Evolutionary conservation across 805 yeast species (phyloP).

Genomic region (Candida ponderosae): DNA sequence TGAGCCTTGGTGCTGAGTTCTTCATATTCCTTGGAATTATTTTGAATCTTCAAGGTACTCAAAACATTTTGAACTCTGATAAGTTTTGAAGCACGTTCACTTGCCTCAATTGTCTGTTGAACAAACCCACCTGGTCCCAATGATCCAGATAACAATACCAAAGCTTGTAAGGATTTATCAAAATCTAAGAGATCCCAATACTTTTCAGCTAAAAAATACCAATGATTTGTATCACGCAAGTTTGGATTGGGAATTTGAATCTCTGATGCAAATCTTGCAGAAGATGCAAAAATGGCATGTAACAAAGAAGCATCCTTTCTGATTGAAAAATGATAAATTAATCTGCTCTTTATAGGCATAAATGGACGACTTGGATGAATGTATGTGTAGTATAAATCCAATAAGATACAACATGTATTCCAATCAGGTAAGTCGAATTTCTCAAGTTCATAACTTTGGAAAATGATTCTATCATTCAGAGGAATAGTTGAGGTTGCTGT

Average conservation of each 20-base stretch:
- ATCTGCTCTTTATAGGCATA: conserved; percentile 26
- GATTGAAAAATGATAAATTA: conserved; percentile 23
- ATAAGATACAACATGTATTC: conserved; percentile 22
- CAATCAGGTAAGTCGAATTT: conserved; percentile 29
- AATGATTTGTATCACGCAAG: conserved; percentile 25
- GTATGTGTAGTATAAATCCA: conserved; percentile 34
- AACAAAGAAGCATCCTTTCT: conserved; percentile 22
- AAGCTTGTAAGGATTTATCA: conserved; percentile 19
- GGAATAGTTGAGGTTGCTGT: not conserved
- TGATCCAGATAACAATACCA: conserved; percentile 21
- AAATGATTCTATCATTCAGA: conserved; percentile 5
- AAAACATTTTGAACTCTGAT: conserved; percentile 10
- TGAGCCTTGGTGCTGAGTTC: conserved; percentile 24
- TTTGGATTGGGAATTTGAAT: conserved; percentile 16
- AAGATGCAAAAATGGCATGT: conserved; percentile 28
- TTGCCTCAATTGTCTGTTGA: conserved; percentile 20
- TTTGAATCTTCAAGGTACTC: conserved; percentile 5
- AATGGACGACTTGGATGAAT: conserved; percentile 29
- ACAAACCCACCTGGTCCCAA: conserved; percentile 22
- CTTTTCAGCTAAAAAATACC: conserved; percentile 28
- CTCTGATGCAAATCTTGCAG: conserved; percentile 24
- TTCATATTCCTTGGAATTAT: conserved; percentile 20
- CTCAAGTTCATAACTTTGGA: conserved; percentile 23
- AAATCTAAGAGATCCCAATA: conserved; percentile 23
- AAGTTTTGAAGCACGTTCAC: conserved; percentile 14